phyloP scores from a whole-genome alignment of 306 rosid species.

The Quercus rubra region DNA sequence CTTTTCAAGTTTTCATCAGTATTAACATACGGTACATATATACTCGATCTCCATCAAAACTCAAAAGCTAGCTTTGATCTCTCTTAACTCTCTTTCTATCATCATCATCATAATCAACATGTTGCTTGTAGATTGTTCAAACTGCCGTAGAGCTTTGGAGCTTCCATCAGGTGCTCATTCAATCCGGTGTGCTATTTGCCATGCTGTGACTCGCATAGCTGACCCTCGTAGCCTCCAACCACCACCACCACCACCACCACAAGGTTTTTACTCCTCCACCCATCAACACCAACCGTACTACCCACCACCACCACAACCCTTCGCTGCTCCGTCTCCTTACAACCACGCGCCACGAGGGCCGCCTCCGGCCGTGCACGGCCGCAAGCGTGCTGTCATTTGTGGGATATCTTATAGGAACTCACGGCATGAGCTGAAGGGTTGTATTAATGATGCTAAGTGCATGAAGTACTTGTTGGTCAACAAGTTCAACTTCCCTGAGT shows the following conservation, averaged over 20 bases:
- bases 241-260: background rate
- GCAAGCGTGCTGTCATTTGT: slow-evolving; percentile 48
- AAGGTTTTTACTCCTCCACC: background rate
- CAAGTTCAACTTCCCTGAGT: slow-evolving; percentile 40
- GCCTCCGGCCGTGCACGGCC: slow-evolving; percentile 21
- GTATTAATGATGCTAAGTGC: slow-evolving; percentile 51
- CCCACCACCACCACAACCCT: background rate
- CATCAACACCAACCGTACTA: background rate
- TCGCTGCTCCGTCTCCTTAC: slow-evolving; percentile 8
- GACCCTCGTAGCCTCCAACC: background rate
- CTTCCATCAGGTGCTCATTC: slow-evolving; percentile 34
- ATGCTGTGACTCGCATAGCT: slow-evolving; percentile 32
- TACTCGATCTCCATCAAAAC: too few species aligned
- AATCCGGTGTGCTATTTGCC: slow-evolving; percentile 40
- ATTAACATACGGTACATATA: too few species aligned
- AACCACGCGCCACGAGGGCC: slow-evolving; percentile 17
- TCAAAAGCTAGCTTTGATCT: background rate
- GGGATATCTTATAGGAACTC: slow-evolving; percentile 42
- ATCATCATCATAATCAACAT: background rate
- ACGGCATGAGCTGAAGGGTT: slow-evolving; percentile 38
- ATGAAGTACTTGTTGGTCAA: slow-evolving; percentile 49
- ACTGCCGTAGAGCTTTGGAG: slow-evolving; percentile 39
- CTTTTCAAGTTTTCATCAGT: background rate
- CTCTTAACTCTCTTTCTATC: background rate
- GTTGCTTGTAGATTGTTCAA: slow-evolving; percentile 38